Percentiles rank a stretch among this genome's conserved stretches.
Evolutionary conservation across 257 asterid species (phyloP).

Genomic region (Handroanthus guayacan): DNA sequence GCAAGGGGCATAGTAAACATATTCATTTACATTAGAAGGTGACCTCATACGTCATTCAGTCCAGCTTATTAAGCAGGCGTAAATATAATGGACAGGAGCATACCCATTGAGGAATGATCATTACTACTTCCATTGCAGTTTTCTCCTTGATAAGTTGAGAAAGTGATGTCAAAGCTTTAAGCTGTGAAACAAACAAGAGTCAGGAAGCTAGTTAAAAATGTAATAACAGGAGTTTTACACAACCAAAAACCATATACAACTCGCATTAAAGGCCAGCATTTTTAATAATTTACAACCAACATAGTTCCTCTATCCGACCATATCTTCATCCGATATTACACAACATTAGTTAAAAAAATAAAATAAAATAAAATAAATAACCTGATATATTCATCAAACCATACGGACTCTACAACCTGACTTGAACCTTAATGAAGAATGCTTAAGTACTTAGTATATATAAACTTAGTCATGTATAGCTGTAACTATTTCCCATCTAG

Average conservation of each 20-base stretch:
- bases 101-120: conserved; percentile 92
- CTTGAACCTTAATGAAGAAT: neutral
- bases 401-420: conserved; percentile 13
- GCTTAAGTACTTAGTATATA: conserved; percentile 11
- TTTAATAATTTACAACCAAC: conserved; percentile 6
- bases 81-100: conserved; percentile 33
- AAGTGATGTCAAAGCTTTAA: conserved; percentile 85
- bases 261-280: neutral
- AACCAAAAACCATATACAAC: conserved; percentile 10
- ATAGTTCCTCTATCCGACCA: neutral
- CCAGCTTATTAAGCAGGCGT: conserved; percentile 27
- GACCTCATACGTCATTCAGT: neutral
- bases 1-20: conserved; percentile 23
- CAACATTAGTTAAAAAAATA: conserved; percentile 1
- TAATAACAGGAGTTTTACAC: conserved; percentile 10
- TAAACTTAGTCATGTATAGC: neutral
- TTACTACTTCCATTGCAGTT: conserved; percentile 68
- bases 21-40: conserved; percentile 29
- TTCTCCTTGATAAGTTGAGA: conserved; percentile 76
- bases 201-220: conserved; percentile 36
- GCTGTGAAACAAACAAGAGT: conserved; percentile 58
- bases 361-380: neutral
- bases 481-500: conserved; percentile 7
- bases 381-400: neutral
- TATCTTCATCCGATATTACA: neutral